Conservation (phyloP, 2,329 filamentous ascomycete genomes). For the Phyllachora maydis region DNA sequence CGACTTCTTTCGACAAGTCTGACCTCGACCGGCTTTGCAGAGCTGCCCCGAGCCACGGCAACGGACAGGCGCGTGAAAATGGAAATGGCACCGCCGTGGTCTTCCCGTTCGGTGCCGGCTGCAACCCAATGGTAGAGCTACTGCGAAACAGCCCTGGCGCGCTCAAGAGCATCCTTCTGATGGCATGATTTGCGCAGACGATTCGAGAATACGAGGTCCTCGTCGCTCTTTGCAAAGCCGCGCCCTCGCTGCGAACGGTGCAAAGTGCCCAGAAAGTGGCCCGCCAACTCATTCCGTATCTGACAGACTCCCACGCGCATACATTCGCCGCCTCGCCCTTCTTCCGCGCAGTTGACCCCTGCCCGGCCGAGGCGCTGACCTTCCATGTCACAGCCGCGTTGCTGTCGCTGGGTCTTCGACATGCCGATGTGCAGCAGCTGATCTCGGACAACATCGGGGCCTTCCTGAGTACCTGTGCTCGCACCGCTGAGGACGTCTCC, state of each 20-base stretch:
- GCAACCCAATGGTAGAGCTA: constrained; percentile 37
- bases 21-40: constrained; percentile 41
- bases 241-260: constrained; percentile 47
- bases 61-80: constrained; percentile 23
- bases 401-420: constrained; percentile 58
- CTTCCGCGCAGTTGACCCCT: constrained; percentile 65
- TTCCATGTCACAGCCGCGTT: constrained; percentile 63
- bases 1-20: constrained; percentile 34
- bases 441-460: constrained; percentile 46
- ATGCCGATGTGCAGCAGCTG: constrained; percentile 43
- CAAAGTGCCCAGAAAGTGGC: constrained; percentile 61
- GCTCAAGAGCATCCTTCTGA: neutral
- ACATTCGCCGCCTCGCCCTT: constrained; percentile 61
- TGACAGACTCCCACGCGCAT: constrained; percentile 69
- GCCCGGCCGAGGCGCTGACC: constrained; percentile 70
- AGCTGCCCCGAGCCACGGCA: constrained; percentile 27
- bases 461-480: constrained; percentile 53
- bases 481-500: constrained; percentile 33
- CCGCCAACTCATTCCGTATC: constrained; percentile 63
- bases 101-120: constrained; percentile 18
- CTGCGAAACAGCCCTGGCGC: neutral
- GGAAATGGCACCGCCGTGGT: constrained; percentile 13
- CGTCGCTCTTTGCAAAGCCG: constrained; percentile 77
- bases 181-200: constrained; percentile 27
- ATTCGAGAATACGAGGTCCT: constrained; percentile 84